These are phyloP conservation scores for Articulospora tetracladia DNA, from an alignment of 495 filamentous ascomycete genomes.

Conservation along the genomic window DNA sequence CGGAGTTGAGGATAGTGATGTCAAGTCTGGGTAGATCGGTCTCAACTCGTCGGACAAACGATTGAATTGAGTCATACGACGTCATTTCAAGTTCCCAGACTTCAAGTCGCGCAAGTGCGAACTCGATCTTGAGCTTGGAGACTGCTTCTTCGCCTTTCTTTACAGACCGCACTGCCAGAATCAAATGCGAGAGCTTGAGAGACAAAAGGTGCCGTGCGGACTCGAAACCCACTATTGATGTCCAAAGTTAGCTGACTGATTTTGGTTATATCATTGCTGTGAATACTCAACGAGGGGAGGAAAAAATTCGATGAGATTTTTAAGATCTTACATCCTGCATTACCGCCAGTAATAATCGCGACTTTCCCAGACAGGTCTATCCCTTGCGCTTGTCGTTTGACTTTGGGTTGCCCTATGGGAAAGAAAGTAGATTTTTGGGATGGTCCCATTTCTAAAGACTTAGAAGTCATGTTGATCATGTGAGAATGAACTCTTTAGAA, in stretches of 20 bases:
- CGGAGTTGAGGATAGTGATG: slow-evolving; percentile 50
- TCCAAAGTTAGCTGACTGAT: neutral
- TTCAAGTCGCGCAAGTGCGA: slow-evolving; percentile 30
- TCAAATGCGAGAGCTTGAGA: neutral
- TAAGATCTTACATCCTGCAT: slow-evolving; percentile 38
- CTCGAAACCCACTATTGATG: slow-evolving; percentile 19
- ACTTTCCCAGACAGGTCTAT: slow-evolving; percentile 33
- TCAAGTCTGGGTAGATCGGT: slow-evolving; percentile 32
- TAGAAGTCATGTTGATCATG: neutral
- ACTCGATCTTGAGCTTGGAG: neutral
- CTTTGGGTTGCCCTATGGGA: slow-evolving; percentile 30
- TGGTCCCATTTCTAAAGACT: neutral
- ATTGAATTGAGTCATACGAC: slow-evolving; percentile 39
- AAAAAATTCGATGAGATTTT: neutral
- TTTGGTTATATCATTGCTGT: neutral
- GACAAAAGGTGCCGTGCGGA: neutral
- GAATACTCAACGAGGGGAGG: neutral
- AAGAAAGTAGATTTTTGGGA: slow-evolving; percentile 24
- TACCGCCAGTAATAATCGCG: slow-evolving; percentile 50
- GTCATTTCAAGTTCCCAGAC: slow-evolving; percentile 51
- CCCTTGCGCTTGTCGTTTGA: slow-evolving; percentile 17
- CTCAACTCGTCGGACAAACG: slow-evolving; percentile 35
- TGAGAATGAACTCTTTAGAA: neutral
- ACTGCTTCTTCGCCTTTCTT: neutral
- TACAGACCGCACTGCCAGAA: slow-evolving; percentile 1